Conservation (phyloP, 371 early-diverging fungal genomes). For the Mortierella sp. region DNA sequence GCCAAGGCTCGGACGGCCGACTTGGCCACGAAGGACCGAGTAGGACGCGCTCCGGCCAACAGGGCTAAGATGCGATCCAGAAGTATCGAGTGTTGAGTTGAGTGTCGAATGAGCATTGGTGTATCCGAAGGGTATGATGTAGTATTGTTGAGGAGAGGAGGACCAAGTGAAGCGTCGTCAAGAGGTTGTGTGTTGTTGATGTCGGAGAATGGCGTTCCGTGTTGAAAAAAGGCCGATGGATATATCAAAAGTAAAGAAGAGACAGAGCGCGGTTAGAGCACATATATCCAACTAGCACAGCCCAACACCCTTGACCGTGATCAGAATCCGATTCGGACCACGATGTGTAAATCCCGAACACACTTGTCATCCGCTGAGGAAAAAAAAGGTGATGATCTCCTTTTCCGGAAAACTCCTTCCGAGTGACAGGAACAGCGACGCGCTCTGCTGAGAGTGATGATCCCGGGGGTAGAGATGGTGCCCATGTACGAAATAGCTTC, state of each 20-base stretch:
- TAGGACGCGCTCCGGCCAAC: slow-evolving; percentile 50
- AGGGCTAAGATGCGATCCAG: slow-evolving; percentile 22
- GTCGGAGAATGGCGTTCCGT: not conserved
- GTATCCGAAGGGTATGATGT: not conserved
- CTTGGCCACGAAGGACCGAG: slow-evolving; percentile 20
- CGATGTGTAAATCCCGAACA: not conserved
- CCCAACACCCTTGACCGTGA: not conserved
- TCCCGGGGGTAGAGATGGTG: not conserved
- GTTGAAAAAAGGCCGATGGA: not conserved
- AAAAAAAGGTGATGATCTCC: not conserved
- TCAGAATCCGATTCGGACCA: not conserved
- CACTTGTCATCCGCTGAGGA: not conserved
- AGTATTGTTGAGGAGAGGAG: not conserved
- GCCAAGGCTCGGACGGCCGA: slow-evolving; percentile 54
- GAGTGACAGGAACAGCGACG: not conserved
- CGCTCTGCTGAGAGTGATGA: not conserved
- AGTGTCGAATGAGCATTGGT: not conserved
- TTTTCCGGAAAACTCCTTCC: not conserved
- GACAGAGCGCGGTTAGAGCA: not conserved
- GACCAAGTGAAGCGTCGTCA: not conserved
- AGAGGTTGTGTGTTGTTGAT: not conserved
- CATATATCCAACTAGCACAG: not conserved
- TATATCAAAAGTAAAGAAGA: not conserved
- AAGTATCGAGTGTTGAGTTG: not conserved
- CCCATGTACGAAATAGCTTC: not conserved